These are phyloP conservation scores for Myxozyma mucilagina DNA, from an alignment of 805 yeast species.

Conservation along the genomic window DNA sequence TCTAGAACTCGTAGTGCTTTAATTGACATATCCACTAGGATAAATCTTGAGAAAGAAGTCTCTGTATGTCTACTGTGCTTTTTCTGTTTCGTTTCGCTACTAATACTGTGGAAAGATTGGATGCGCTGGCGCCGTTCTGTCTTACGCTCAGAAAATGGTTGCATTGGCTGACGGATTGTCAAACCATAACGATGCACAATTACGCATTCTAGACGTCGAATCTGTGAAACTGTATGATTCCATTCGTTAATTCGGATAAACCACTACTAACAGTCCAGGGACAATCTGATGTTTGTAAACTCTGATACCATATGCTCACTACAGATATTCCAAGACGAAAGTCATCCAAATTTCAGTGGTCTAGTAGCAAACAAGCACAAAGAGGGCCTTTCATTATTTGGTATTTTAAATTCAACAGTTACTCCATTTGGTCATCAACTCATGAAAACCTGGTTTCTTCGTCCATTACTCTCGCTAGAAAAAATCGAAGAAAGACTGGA, in stretches of 20 bases:
- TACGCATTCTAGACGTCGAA: constrained; percentile 29
- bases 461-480: constrained; percentile 41
- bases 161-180: constrained; percentile 10
- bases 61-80: constrained; percentile 3
- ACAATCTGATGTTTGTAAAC: constrained; percentile 37
- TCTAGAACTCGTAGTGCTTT: neutral
- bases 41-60: constrained; percentile 22
- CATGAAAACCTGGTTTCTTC: constrained; percentile 41
- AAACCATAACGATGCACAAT: constrained; percentile 1
- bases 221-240: constrained; percentile 12
- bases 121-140: constrained; percentile 27
- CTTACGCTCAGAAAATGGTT: constrained; percentile 11
- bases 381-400: constrained; percentile 31
- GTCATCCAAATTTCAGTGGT: constrained; percentile 33
- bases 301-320: constrained; percentile 38
- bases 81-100: neutral
- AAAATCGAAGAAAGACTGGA: constrained; percentile 40
- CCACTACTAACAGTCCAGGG: constrained; percentile 1
- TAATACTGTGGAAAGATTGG: constrained; percentile 15
- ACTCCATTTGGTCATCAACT: constrained; percentile 40
- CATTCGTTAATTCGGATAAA: neutral
- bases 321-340: constrained; percentile 33
- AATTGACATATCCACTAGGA: constrained; percentile 14
- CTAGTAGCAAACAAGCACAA: constrained; percentile 11
- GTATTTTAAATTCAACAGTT: constrained; percentile 35